Conservation (phyloP, 2,329 filamentous ascomycete genomes). For the Corniculantispora saksenae region DNA sequence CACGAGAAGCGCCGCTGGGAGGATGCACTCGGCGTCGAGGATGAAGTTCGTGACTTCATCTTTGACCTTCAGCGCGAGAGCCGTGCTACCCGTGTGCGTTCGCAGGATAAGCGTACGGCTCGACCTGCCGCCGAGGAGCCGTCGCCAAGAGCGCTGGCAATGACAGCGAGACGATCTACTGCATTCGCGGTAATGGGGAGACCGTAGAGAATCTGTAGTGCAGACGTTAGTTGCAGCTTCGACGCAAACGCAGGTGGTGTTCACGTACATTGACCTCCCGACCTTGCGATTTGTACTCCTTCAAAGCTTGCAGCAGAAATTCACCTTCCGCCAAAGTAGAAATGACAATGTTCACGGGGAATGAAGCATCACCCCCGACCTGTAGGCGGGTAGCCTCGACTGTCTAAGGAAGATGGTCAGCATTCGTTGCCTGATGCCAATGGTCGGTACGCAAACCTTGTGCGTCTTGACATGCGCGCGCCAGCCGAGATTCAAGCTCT, state of each 20-base stretch:
- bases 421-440: neutral
- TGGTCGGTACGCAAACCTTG: conserved; percentile 55
- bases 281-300: conserved; percentile 55
- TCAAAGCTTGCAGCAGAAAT: conserved; percentile 60
- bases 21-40: conserved; percentile 91
- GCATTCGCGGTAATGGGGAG: conserved; percentile 66
- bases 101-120: conserved; percentile 56
- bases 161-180: conserved; percentile 57
- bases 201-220: conserved; percentile 64
- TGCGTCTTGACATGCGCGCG: conserved; percentile 82
- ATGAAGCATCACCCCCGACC: conserved; percentile 57
- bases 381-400: conserved; percentile 66
- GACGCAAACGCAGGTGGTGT: no score
- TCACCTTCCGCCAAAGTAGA: conserved; percentile 78
- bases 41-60: conserved; percentile 96
- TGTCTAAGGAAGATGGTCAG: conserved; percentile 50
- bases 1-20: conserved; percentile 95
- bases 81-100: conserved; percentile 68
- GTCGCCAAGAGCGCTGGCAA: conserved; percentile 51
- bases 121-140: conserved; percentile 47
- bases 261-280: conserved; percentile 58
- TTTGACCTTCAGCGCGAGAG: conserved; percentile 91
- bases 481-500: conserved; percentile 63
- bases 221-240: neutral
- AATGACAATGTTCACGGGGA: conserved; percentile 63